Base-by-base conservation (phyloP, 2,329 filamentous ascomycete genomes). In the Colletotrichum australisinense region DNA sequence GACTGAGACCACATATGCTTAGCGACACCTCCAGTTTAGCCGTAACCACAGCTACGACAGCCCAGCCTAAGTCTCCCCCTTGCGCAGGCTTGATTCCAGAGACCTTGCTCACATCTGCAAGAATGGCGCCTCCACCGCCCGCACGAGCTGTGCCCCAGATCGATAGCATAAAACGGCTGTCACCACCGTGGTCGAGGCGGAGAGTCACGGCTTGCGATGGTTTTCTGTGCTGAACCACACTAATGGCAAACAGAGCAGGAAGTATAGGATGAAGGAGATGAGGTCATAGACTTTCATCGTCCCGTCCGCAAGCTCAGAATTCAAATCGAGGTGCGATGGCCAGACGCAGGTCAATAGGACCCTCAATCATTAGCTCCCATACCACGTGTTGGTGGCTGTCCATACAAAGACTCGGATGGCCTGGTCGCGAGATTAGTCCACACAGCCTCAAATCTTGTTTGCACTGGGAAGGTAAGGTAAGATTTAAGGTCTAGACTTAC, bases 71-170 rank as follows among this genome's bases (percentile, higher is more conserved):
- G 57, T 73, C 53, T 6, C 66, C 38, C 14, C 74, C 67, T 30
- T 30, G 73, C 14, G 71, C 71, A 16, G 75, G 71, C 30, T 67
- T 46, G 24, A 78, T 64, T 1, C 75, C 74, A 6, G 63, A 71
- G n/a, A 69, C 46, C 3, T 55, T 67, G 7, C 68, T 75, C 2
- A 67, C 69, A 22, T 77, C 75, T 0, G 68, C 55, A 3, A 78
- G 69, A 4, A 78, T 70, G 7, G 63, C 68, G 2, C 78, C 75
- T 3, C 74, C 75, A 24, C 74, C 76, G 26, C 65, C 42, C 74
- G 78, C 57, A 64, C 79, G 57, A 77, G 81, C 74, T 75, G 78
- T 56, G 69, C 77, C 64, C 77, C 77, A 76, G 71, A 79, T 64
- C 73, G 80, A 53, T 52, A 75, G 63, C 78, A 80, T 42, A 76